These are phyloP conservation scores for Pseudomonodictys pantanalensis DNA, from an alignment of 495 filamentous ascomycete species.

Conservation along the genomic window DNA sequence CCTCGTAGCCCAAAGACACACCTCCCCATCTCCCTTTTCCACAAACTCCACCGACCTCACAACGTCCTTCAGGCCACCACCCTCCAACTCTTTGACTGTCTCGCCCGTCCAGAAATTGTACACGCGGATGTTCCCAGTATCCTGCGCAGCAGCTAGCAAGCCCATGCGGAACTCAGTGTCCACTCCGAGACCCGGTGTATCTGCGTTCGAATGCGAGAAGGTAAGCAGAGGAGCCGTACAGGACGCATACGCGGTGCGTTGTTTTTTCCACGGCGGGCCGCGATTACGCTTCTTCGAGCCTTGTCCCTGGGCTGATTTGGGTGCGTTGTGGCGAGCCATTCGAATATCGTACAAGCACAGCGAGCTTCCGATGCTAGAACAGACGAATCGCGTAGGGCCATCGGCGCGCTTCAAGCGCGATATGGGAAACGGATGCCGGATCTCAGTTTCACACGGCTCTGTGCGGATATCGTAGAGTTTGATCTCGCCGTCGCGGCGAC, in stretches of 20 bases:
- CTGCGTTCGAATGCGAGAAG: constrained; percentile 23
- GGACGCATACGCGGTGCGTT: not conserved
- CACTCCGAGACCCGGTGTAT: constrained; percentile 24
- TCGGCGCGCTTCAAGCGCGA: constrained; percentile 22
- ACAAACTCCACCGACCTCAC: constrained; percentile 21
- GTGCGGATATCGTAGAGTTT: constrained; percentile 32
- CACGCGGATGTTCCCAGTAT: constrained; percentile 7
- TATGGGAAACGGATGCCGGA: constrained; percentile 28
- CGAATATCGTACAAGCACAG: constrained; percentile 38
- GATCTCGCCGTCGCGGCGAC: constrained; percentile 29
- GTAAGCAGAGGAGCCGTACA: constrained; percentile 2
- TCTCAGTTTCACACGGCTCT: not conserved
- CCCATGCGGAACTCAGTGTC: constrained; percentile 31
- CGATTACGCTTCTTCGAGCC: not conserved
- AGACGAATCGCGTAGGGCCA: constrained; percentile 27
- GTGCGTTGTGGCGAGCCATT: constrained; percentile 1
- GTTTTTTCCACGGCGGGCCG: not conserved
- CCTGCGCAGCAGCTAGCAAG: constrained; percentile 36
- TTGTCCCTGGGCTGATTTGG: not conserved
- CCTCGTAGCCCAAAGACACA: constrained; percentile 7
- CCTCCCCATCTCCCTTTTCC: not conserved
- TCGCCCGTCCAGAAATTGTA: constrained; percentile 31
- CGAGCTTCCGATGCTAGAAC: constrained; percentile 28
- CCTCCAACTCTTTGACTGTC: constrained; percentile 12
- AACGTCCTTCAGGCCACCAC: not conserved